Conservation (phyloP, 129 eudicot species). For the Flaveria sonorensis region DNA sequence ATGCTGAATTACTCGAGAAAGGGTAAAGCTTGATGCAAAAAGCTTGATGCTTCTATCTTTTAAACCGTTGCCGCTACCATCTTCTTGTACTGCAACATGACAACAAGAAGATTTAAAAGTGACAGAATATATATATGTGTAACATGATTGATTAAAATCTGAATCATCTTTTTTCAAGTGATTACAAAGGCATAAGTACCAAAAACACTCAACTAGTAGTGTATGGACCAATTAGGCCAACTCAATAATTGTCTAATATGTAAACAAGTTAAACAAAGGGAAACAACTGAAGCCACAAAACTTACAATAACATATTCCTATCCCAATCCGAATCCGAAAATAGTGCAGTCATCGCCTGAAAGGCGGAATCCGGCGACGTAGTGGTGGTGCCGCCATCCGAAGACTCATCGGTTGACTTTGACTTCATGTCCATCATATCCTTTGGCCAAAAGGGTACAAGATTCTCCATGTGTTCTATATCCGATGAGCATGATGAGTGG, state of each 20-base stretch:
- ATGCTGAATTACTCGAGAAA: conserved; percentile 36
- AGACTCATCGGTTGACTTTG: conserved; percentile 30
- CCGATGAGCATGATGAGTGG: conserved; percentile 27
- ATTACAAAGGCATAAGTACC: conserved; percentile 31
- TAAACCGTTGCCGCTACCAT: conserved; percentile 19
- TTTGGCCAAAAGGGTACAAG: conserved; percentile 25
- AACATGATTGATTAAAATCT: conserved; percentile 33
- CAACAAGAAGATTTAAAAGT: conserved; percentile 29
- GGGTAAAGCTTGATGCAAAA: neutral
- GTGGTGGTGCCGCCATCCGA: conserved; percentile 14
- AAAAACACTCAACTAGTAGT: conserved; percentile 21
- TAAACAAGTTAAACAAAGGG: conserved; percentile 18
- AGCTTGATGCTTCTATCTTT: conserved; percentile 13
- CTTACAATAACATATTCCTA: conserved; percentile 30
- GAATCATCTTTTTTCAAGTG: conserved; percentile 32
- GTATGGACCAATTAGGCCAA: conserved; percentile 32
- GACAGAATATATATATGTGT: conserved; percentile 14
- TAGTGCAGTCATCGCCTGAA: conserved; percentile 13
- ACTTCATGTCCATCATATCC: conserved; percentile 24
- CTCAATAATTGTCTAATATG: conserved; percentile 15
- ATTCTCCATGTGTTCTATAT: conserved; percentile 25
- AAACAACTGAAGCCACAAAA: conserved; percentile 21
- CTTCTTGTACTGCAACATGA: conserved; percentile 33
- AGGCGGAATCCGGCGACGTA: conserved; percentile 25
- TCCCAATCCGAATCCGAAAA: conserved; percentile 17